Base-by-base conservation (phyloP, 306 rosid species). In the Quillaja saponaria region DNA sequence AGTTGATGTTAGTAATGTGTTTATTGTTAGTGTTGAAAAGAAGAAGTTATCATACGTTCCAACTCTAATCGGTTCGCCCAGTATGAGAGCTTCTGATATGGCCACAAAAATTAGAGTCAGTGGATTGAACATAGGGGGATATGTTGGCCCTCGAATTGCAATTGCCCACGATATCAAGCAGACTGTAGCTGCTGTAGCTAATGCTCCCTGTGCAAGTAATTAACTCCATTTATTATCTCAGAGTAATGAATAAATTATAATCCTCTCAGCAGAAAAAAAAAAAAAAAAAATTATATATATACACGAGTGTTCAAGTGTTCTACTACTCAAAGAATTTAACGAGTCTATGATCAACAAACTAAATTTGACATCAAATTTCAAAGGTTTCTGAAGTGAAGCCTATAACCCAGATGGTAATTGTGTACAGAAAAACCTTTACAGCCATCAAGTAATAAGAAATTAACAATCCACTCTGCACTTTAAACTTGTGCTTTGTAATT, bases 41-140 rank as follows among this genome's bases (percentile, higher is more conserved):
- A 42, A 42, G 48, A 51, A 25, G 13, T 45, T 19, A 15, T 10
- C 85, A 0, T 78, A 86, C 96, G 9, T 81, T 73, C 95, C 96
- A 14, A 59, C n/a, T 62, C 14, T 74, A 4, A 86, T 40, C 34
- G 77, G 73, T 74, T 71, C 81, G 0, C 83, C 85, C 10, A 90
- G 72, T 6, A 86, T 1, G 63, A 86, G 4, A 28, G 85, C 83
- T 72, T 83, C 91, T 21, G 67, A 64, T 18, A 80, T 13, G 10
- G 87, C 82, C 57, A 90, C 95, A 58, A 84, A 82, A 65, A 90
- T 37, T 13, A 84, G 81, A 69, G 87, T 28, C 17, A 90, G 10
- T 0, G 96, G 89, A 68, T 86, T 84, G 76, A 86, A 90, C 84
- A 86, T 86, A 15, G 96, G 52, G 10, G 89, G 91, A 49, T 78